Percentiles rank a stretch among this genome's conserved stretches.
phyloP scores from a whole-genome alignment of 805 yeast species.

The Yarrowia hollandica region DNA sequence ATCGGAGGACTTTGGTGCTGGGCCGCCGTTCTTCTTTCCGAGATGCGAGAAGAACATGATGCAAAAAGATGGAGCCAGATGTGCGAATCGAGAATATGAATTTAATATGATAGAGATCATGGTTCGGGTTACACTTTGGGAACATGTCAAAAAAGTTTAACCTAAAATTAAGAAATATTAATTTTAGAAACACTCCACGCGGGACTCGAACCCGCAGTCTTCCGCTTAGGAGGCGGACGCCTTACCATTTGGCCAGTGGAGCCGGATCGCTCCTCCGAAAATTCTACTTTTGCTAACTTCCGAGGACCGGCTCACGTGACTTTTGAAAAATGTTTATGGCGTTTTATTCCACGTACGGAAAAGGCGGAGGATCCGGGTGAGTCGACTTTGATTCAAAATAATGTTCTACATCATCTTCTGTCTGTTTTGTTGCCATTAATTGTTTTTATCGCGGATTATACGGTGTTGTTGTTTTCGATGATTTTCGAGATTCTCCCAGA shows the following conservation, averaged over 20 bases:
- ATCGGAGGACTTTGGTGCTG: conserved; percentile 3
- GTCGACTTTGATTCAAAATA: no score
- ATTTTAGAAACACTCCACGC: conserved; percentile 48
- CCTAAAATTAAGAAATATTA: not conserved
- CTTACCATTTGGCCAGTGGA: conserved; percentile 65
- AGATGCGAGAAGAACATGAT: conserved; percentile 23
- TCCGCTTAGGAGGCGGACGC: conserved; percentile 71
- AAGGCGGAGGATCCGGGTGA: no score
- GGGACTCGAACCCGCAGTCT: conserved; percentile 71
- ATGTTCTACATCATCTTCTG: not conserved
- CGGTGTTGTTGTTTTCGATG: not conserved
- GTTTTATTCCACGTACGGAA: no score
- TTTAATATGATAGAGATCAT: conserved; percentile 2
- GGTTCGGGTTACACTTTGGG: conserved; percentile 12
- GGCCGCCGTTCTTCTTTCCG: conserved; percentile 18
- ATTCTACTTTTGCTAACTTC: not conserved
- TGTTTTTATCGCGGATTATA: not conserved
- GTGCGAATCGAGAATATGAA: conserved; percentile 1
- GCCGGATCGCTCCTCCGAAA: conserved; percentile 33
- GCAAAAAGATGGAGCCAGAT: conserved; percentile 3
- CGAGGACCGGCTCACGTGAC: not conserved
- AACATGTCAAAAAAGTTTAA: not conserved
- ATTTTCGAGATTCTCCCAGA: not conserved
- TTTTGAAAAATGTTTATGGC: not conserved
- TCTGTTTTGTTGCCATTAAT: not conserved